These are phyloP conservation scores for Ganoderma lucidum DNA, from an alignment of 1,284 basidiomycete genomes.

Conservation along the genomic window DNA sequence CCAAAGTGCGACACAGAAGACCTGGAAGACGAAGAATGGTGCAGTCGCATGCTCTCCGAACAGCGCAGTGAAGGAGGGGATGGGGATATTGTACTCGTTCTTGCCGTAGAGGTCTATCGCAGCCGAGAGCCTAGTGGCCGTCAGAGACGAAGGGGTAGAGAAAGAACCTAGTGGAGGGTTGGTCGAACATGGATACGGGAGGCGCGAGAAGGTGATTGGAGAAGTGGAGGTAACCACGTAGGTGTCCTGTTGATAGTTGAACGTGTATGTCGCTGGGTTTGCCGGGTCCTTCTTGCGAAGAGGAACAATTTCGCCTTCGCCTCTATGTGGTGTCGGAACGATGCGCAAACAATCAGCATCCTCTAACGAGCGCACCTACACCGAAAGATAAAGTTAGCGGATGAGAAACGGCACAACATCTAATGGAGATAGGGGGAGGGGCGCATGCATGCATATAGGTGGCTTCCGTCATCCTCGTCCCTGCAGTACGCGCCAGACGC, in stretches of 20 bases:
- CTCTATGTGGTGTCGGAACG: slow-evolving; percentile 86
- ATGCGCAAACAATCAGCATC: slow-evolving; percentile 87
- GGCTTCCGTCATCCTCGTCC: too few relatives aligned
- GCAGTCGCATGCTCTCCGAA: slow-evolving; percentile 93
- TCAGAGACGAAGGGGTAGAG: slow-evolving; percentile 59
- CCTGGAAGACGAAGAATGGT: slow-evolving; percentile 96
- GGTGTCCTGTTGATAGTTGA: slow-evolving; percentile 96
- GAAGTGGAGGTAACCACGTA: slow-evolving; percentile 77
- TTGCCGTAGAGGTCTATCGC: slow-evolving; percentile 79
- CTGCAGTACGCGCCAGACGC: neutral
- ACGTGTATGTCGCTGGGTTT: slow-evolving; percentile 77
- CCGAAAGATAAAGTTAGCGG: too few relatives aligned
- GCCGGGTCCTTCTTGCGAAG: slow-evolving; percentile 70
- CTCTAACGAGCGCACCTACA: slow-evolving; percentile 70
- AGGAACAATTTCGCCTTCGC: slow-evolving; percentile 90
- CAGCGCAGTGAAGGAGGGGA: slow-evolving; percentile 89
- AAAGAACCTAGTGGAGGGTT: slow-evolving; percentile 80
- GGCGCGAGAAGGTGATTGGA: slow-evolving; percentile 76
- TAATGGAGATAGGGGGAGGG: neutral
- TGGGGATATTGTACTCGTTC: slow-evolving; percentile 96
- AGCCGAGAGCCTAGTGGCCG: slow-evolving; percentile 49
- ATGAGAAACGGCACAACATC: neutral
- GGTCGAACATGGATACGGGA: slow-evolving; percentile 90
- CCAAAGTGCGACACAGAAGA: slow-evolving; percentile 97
- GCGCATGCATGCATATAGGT: neutral